phyloP scores from a whole-genome alignment of 768 basidiomycete genomes.

The Sarcomyxa edulis region DNA sequence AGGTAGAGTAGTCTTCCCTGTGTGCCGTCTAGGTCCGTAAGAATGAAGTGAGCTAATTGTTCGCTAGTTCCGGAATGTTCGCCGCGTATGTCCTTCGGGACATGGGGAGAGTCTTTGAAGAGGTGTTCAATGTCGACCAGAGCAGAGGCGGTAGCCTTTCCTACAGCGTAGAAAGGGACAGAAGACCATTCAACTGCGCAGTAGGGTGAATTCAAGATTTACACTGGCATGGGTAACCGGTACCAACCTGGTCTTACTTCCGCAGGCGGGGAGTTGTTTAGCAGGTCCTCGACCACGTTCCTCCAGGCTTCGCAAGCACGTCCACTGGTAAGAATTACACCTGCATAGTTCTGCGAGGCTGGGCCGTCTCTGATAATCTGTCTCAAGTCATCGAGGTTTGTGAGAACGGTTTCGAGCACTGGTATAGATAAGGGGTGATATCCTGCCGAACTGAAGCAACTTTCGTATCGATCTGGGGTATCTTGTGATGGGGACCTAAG shows the following conservation, averaged over 20 bases:
- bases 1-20: conserved; percentile 56
- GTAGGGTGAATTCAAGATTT: conserved; percentile 4
- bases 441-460: conserved; percentile 36
- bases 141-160: conserved; percentile 52
- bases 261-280: neutral
- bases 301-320: conserved; percentile 73
- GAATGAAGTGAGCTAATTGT: conserved; percentile 59
- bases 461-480: conserved; percentile 57
- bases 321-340: conserved; percentile 76
- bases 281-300: conserved; percentile 29
- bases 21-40: conserved; percentile 24
- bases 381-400: conserved; percentile 41
- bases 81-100: conserved; percentile 27
- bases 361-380: conserved; percentile 37
- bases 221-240: neutral
- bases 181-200: conserved; percentile 41
- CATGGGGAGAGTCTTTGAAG: conserved; percentile 16
- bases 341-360: conserved; percentile 27
- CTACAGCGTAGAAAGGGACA: conserved; percentile 77
- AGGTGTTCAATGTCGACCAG: conserved; percentile 30
- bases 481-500: conserved; percentile 34
- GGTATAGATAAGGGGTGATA: conserved; percentile 59
- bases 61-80: conserved; percentile 61
- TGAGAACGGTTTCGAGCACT: conserved; percentile 62
- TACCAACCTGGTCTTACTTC: conserved; percentile 10